Evolutionary conservation across 1,284 basidiomycete species (phyloP), one percentile per base, ranked within the genome.

Genomic region (Pisolithus thermaeus): DNA sequence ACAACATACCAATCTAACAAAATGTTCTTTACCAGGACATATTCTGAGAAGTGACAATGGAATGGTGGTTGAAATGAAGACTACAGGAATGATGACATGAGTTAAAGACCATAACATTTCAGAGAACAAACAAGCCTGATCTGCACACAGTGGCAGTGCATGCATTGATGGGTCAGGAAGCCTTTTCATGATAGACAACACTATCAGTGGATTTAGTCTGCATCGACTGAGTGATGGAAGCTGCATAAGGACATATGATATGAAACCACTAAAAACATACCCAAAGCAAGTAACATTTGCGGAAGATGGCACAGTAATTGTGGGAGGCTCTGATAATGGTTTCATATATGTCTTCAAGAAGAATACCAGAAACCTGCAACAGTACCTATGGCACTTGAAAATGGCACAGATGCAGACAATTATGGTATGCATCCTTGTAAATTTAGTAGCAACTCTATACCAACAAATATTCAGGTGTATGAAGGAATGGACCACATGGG

Each of bases 261-360:
- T 9, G 7, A 37, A 37, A 37, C 36, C 36, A 2, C 14, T 18
- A 9, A 37, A 37, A 37, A 37, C 7, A 4, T 37, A 37, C 36
- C 50, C 49, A 0, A 59, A 57, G 36, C 55, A 57, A 18, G 52
- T 59, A 3, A 8, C 30, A 4, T 59, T 59, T 11, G 32, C 49
- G n/a, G 51, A 59, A 25, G 52, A 59, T 16, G 25, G 22, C 16
- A 53, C 28, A 20, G 11, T 59, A 0, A 16, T 59, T 3, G 12
- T 58, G 23, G 52, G 51, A 4, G 56, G 55, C 2, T 51, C 56
- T 0, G 40, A 59, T 25, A 42, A 48, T 25, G 32, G 58, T 2
- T 9, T 9, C 1, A 23, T 59, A 4, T 55, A 59, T n/a, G 0
- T 59, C 4, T 59, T 59, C 3, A 28, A 59, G 3, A 41, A 49